Base-by-base conservation (phyloP, 192 early-diverging fungal genomes). In the Lunasporangiospora selenospora region DNA sequence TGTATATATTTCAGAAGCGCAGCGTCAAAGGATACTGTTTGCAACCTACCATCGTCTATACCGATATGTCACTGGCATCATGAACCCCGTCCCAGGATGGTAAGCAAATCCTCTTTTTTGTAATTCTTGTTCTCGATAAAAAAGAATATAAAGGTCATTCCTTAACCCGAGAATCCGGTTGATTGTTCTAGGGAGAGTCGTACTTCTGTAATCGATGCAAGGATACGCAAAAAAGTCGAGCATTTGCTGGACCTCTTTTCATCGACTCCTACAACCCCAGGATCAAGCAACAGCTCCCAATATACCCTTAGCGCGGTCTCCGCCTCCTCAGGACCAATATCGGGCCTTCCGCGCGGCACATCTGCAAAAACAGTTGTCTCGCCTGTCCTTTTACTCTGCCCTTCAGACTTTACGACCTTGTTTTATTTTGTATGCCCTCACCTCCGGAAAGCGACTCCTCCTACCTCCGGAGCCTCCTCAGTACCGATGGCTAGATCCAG, bases 41-140 rank as follows among this genome's bases (percentile, higher is more conserved):
- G 66, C 62, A 9, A 66, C 62, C 4, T 69, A 78, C 37, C 67
- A 78, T 13, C 67, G 77, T 11, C 39, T 78, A 5, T 78, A 78
- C 33, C 60, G 67, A 33, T 66, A 78, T 65, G 67, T 78, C 4
- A 73, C 67, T 6, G 43, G 50, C 8, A 66, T 71, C 16, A 31
- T 70, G 19, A 71, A 75, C 21, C 61, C 69, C 19, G 67, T 75
- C 2, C 77, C 77, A 10, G 69, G 62, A 46, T 75, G 77, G 77
- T 78, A 62, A 40, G 56, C 13, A 12, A 11, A 6, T 12, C 13
- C 11, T 16, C 38, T 50, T 23, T 26, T 62, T 7, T n/a, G n/a
- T n/a, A n/a, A n/a, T n/a, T n/a, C n/a, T n/a, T n/a, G n/a, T n/a
- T n/a, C n/a, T n/a, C n/a, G n/a, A n/a, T n/a, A n/a, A n/a, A n/a